Conservation (phyloP, 2,329 filamentous ascomycete species). For the Calonectria hawksworthii region DNA sequence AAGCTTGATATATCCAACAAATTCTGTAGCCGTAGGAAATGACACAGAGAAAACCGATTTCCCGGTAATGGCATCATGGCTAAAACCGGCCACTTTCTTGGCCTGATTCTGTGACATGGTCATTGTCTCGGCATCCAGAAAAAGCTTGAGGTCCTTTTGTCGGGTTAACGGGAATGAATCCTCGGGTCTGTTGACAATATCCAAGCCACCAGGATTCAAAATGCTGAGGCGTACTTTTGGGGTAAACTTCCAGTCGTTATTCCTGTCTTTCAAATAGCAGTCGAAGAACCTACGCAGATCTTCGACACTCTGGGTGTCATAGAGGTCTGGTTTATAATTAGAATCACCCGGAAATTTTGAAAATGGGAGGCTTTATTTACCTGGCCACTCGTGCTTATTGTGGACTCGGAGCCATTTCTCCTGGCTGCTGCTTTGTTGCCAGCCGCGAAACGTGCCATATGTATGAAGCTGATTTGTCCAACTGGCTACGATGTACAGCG, state of each 20-base stretch:
- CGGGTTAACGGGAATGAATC: not conserved
- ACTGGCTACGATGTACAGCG: not conserved
- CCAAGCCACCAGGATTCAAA: not conserved
- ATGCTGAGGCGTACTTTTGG: not conserved
- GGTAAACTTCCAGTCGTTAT: constrained; percentile 1
- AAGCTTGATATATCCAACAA: not conserved
- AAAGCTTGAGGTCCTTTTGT: not conserved
- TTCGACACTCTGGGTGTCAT: not conserved
- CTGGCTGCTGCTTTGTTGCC: not conserved
- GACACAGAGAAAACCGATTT: not conserved
- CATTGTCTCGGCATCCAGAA: not conserved
- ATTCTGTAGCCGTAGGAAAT: not conserved
- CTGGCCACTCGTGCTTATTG: not conserved
- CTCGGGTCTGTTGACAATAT: not conserved
- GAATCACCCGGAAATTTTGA: not conserved
- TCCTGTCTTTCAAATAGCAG: not conserved
- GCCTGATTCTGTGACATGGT: not conserved
- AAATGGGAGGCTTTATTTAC: not conserved
- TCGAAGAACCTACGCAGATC: not conserved
- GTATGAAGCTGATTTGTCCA: not conserved
- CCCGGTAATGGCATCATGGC: not conserved
- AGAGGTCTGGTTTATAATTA: not conserved
- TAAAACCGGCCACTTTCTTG: not conserved
- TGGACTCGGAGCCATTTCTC: not conserved
- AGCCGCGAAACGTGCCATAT: not conserved